phyloP scores from a whole-genome alignment of 768 basidiomycete species.

The Naganishia friedmannii region DNA sequence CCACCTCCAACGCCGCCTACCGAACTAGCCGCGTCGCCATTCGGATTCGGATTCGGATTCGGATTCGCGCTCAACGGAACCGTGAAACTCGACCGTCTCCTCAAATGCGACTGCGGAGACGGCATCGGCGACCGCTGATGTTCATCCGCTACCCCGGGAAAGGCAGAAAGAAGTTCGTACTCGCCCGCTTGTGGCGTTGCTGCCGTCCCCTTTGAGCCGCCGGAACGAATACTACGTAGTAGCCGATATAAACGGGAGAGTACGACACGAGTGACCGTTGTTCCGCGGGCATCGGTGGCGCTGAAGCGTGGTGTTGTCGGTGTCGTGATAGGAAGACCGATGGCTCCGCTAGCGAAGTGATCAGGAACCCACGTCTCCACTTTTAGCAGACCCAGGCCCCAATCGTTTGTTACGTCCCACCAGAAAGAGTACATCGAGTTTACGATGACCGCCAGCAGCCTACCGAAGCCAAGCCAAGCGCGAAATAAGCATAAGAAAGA shows the following conservation, averaged over 20 bases:
- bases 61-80: neutral
- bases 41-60: neutral
- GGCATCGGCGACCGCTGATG: slow-evolving; percentile 27
- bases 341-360: neutral
- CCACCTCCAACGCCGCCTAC: neutral
- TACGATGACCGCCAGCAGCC: slow-evolving; percentile 76
- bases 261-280: neutral
- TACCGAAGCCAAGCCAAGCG: slow-evolving; percentile 49
- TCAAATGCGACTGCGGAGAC: neutral
- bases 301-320: too few species aligned
- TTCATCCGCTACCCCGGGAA: neutral
- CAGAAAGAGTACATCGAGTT: slow-evolving; percentile 96
- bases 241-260: neutral
- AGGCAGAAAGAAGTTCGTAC: slow-evolving; percentile 12
- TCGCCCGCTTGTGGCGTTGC: slow-evolving; percentile 7
- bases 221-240: neutral
- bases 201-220: neutral
- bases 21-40: neutral
- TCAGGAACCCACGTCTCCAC: slow-evolving; percentile 46
- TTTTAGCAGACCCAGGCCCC: slow-evolving; percentile 79
- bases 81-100: slow-evolving; percentile 3
- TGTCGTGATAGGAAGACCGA: neutral
- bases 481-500: too few species aligned
- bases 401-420: slow-evolving; percentile 99
- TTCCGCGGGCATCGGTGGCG: neutral